These are phyloP conservation scores for Phaeosphaeria sp. DNA, from an alignment of 2,329 filamentous ascomycete genomes.

Conservation along the genomic window DNA sequence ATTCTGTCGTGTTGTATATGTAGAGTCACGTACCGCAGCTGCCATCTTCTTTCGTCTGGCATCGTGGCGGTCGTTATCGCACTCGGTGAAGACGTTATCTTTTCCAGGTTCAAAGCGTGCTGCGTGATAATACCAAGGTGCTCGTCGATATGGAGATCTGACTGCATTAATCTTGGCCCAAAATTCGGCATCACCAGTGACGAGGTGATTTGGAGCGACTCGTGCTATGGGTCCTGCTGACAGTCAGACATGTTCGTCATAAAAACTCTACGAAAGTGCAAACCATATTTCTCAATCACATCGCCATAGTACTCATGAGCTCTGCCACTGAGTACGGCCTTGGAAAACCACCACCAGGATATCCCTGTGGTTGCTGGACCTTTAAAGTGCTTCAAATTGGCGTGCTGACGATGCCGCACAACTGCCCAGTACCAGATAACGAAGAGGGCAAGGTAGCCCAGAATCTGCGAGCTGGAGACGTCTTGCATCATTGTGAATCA, in stretches of 20 bases:
- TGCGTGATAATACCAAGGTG: constrained; percentile 48
- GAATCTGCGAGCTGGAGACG: constrained; percentile 1
- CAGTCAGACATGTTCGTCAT: constrained; percentile 1
- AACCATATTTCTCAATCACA: constrained; percentile 41
- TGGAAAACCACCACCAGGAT: constrained; percentile 42
- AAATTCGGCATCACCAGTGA: constrained; percentile 59
- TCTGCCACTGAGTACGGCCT: constrained; percentile 34
- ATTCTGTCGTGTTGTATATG: no score
- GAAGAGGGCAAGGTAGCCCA: neutral
- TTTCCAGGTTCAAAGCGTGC: constrained; percentile 61
- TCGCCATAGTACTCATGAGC: constrained; percentile 36
- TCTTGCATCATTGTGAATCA: neutral
- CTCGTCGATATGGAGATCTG: constrained; percentile 51
- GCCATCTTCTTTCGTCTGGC: constrained; percentile 56
- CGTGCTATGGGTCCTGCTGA: constrained; percentile 51
- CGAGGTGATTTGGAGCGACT: constrained; percentile 57
- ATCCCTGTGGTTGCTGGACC: constrained; percentile 39
- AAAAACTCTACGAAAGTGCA: constrained; percentile 3
- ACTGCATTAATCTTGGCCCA: constrained; percentile 52
- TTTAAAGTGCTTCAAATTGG: constrained; percentile 39
- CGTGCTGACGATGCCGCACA: constrained; percentile 32
- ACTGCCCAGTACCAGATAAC: constrained; percentile 15
- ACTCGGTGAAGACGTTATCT: constrained; percentile 62
- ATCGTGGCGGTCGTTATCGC: constrained; percentile 57
- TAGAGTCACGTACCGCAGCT: constrained; percentile 49